phyloP scores from a whole-genome alignment of 495 filamentous ascomycete genomes.

The Patellaria atrata region DNA sequence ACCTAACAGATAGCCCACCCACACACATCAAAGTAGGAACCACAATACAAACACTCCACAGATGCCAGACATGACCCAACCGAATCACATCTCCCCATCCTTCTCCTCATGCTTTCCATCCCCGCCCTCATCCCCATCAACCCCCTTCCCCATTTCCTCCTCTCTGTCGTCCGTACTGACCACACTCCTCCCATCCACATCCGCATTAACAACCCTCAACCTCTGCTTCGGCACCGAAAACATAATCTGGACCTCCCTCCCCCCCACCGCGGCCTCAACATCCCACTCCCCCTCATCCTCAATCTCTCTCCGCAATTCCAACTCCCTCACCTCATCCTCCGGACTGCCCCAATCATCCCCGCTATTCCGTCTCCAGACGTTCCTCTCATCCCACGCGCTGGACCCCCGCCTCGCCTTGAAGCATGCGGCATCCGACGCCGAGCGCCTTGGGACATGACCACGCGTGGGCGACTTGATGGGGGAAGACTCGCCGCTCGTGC shows the following conservation, averaged over 20 bases:
- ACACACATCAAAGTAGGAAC: too few species aligned
- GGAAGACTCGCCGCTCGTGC: slow-evolving; percentile 7
- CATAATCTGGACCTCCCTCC: slow-evolving; percentile 75
- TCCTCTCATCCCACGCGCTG: slow-evolving; percentile 22
- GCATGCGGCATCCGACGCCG: slow-evolving; percentile 45
- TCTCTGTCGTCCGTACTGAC: slow-evolving; percentile 24
- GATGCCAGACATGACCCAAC: too few species aligned
- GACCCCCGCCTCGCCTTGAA: slow-evolving; percentile 42
- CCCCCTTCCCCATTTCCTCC: slow-evolving; percentile 12
- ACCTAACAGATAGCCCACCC: too few species aligned
- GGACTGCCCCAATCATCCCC: slow-evolving; percentile 21
- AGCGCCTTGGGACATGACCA: slow-evolving; percentile 31
- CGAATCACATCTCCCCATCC: slow-evolving; percentile 20
- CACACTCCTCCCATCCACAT: slow-evolving; percentile 33
- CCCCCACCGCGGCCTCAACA: slow-evolving; percentile 67
- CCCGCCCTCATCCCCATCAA: slow-evolving; percentile 1
- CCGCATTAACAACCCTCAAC: slow-evolving; percentile 72
- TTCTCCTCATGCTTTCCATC: slow-evolving; percentile 1
- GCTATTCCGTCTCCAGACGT: slow-evolving; percentile 14
- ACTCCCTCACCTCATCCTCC: slow-evolving; percentile 13
- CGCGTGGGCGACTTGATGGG: slow-evolving; percentile 14
- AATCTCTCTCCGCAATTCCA: slow-evolving; percentile 12
- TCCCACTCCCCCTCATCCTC: slow-evolving; percentile 70
- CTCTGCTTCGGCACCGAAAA: slow-evolving; percentile 81
- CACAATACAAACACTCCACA: too few species aligned